These are phyloP conservation scores for Vinca minor DNA, from an alignment of 257 asterid species.

Conservation along the genomic window DNA sequence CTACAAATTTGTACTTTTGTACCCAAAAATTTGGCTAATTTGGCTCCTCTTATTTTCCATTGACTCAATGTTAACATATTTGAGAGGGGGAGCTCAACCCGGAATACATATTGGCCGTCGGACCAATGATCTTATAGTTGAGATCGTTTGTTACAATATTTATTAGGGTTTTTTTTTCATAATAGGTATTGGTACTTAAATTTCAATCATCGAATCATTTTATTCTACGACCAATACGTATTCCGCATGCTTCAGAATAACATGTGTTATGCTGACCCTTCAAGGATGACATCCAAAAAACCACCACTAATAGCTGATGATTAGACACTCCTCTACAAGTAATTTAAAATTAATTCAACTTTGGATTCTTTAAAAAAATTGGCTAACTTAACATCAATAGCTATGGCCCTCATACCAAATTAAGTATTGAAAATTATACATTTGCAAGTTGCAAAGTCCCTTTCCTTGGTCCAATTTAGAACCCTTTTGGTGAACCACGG, in stretches of 20 bases:
- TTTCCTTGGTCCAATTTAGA: not conserved
- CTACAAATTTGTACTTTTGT: not conserved
- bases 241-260: too few relatives aligned
- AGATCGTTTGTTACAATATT: too few relatives aligned
- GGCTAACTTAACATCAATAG: not conserved
- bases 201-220: too few relatives aligned
- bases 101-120: too few relatives aligned
- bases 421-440: not conserved
- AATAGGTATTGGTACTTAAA: too few relatives aligned
- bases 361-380: slow-evolving; percentile 14
- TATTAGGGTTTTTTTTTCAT: too few relatives aligned
- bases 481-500: not conserved
- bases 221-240: too few relatives aligned
- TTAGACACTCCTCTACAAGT: slow-evolving; percentile 4
- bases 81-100: too few relatives aligned
- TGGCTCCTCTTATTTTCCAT: not conserved
- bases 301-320: not conserved
- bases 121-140: too few relatives aligned
- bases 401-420: not conserved
- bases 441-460: not conserved
- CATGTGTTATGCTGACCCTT: too few relatives aligned
- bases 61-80: not conserved
- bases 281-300: slow-evolving; percentile 11
- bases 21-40: not conserved
- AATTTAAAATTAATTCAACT: not conserved